These are phyloP conservation scores for Ceratobasidium sp. DNA, from an alignment of 1,284 basidiomycete genomes.

Conservation along the genomic window DNA sequence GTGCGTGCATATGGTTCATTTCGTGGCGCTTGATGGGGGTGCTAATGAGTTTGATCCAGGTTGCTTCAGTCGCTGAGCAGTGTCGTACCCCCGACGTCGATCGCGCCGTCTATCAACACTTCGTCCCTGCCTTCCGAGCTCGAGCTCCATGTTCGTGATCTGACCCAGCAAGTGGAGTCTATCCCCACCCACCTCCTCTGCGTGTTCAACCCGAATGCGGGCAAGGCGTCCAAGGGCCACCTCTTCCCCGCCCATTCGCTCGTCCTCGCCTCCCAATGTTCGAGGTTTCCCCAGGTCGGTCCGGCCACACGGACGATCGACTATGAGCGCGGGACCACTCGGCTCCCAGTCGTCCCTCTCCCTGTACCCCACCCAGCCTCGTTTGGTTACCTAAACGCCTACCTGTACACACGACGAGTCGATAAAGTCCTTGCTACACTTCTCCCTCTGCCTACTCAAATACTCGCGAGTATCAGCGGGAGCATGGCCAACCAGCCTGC, in stretches of 20 bases:
- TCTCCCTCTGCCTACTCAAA: conserved; percentile 37
- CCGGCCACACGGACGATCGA: conserved; percentile 28
- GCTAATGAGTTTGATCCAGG: conserved; percentile 13
- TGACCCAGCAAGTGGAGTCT: conserved; percentile 15
- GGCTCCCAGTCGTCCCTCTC: conserved; percentile 44
- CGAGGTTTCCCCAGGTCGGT: conserved; percentile 52
- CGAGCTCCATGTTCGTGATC: conserved; percentile 30
- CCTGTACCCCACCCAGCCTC: conserved; percentile 42
- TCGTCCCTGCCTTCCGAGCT: conserved; percentile 29
- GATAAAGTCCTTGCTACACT: conserved; percentile 42
- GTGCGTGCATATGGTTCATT: neutral
- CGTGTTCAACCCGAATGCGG: conserved; percentile 42
- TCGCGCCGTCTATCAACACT: conserved; percentile 22
- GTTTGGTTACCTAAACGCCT: conserved; percentile 43
- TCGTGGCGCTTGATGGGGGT: neutral
- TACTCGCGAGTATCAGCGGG: conserved; percentile 24
- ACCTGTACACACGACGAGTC: conserved; percentile 44
- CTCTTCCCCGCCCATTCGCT: conserved; percentile 60
- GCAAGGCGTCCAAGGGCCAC: conserved; percentile 50
- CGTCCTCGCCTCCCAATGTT: conserved; percentile 58
- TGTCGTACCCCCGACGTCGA: conserved; percentile 22
- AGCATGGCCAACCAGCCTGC: conserved; percentile 34
- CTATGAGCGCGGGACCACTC: conserved; percentile 19
- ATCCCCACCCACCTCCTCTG: conserved; percentile 42
- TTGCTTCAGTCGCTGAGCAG: conserved; percentile 10